Percentiles rank a stretch among this genome's conserved stretches.
These are phyloP conservation scores for Lolium multiflorum DNA, from an alignment of 176 grass and related monocot species.

Conservation along the genomic window DNA sequence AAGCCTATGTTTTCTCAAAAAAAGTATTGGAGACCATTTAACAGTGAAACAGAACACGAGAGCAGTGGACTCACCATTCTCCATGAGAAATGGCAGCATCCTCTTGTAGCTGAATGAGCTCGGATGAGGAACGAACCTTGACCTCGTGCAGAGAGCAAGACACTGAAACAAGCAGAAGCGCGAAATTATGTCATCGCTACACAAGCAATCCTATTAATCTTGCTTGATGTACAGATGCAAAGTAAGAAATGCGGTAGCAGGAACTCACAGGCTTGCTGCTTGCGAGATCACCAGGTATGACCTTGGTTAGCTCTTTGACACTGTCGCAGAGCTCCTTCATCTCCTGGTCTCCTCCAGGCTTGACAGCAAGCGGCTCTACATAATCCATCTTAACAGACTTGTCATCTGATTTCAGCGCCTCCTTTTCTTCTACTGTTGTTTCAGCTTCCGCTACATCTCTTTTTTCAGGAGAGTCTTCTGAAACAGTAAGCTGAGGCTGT, in stretches of 20 bases:
- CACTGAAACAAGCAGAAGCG: conserved; percentile 51
- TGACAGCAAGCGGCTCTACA: background rate
- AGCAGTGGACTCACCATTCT: conserved; percentile 54
- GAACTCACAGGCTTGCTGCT: conserved; percentile 42
- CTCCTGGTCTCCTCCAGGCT: conserved; percentile 22
- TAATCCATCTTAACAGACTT: background rate
- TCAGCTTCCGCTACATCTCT: background rate
- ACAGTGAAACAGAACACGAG: background rate
- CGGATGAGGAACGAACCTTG: conserved; percentile 60
- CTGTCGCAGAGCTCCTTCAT: conserved; percentile 10
- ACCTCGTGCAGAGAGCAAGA: conserved; percentile 44
- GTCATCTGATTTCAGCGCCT: background rate
- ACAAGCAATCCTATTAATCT: background rate
- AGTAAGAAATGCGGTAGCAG: background rate
- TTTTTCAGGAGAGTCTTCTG: conserved; percentile 3
- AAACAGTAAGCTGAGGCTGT: conserved; percentile 6
- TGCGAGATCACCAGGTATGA: conserved; percentile 1
- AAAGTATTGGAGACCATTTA: background rate
- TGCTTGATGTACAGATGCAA: background rate
- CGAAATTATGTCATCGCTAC: background rate
- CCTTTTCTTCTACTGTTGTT: background rate
- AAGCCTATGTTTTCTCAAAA: too few species aligned
- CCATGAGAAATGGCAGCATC: conserved; percentile 86
- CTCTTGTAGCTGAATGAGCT: conserved; percentile 89
- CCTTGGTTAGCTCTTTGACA: conserved; percentile 4